These are phyloP conservation scores for Nasturtium officinale DNA, from an alignment of 345 rosid species.

Conservation along the genomic window DNA sequence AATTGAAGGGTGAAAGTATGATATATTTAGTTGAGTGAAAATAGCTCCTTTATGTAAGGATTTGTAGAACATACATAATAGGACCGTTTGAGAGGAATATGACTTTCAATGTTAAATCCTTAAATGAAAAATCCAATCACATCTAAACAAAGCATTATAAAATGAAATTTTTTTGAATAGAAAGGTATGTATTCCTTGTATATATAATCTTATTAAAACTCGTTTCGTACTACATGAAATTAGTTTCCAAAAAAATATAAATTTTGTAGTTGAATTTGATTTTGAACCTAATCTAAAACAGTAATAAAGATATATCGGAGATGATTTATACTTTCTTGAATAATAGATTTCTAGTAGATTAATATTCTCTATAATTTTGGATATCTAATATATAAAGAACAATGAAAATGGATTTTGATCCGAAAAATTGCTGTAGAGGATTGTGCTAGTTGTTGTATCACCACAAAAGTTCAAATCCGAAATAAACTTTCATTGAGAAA, in stretches of 20 bases:
- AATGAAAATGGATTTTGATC: not conserved
- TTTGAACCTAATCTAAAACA: not conserved
- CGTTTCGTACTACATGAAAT: not conserved
- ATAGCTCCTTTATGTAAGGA: not conserved
- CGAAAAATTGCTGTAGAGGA: not conserved
- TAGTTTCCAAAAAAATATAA: not conserved
- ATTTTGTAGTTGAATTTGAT: not conserved
- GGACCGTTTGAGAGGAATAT: not conserved
- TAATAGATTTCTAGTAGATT: not conserved
- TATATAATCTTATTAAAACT: not conserved
- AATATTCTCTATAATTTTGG: not conserved
- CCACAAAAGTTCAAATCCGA: not conserved
- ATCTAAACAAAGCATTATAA: not conserved
- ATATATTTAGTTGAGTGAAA: not conserved
- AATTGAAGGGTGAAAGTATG: conserved; percentile 14
- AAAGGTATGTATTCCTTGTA: not conserved
- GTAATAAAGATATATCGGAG: not conserved
- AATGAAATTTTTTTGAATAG: not conserved
- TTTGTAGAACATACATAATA: not conserved
- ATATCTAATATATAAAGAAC: not conserved
- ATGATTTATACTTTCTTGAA: not conserved
- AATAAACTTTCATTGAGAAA: not conserved
- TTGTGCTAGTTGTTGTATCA: not conserved
- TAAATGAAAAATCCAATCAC: not conserved
- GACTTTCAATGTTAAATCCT: not conserved